Evolutionary conservation across 1,284 basidiomycete species (phyloP), one percentile per base, ranked within the genome.

Genomic region (Ustilago loliicola): DNA sequence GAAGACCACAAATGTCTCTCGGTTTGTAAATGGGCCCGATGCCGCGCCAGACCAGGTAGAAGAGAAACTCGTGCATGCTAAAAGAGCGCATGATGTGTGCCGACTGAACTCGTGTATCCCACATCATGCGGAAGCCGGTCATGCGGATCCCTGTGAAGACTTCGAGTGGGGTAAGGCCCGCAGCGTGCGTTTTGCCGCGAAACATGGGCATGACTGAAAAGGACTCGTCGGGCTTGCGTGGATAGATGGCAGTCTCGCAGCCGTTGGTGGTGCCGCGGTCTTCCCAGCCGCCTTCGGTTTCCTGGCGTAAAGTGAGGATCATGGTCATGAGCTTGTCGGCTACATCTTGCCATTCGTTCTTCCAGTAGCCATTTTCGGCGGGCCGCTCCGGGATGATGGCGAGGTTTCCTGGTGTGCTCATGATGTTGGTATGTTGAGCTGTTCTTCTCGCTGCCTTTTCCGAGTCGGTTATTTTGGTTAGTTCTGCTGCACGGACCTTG

Each of bases 11-110:
- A 19, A 72, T 64, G 61, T 82, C 80, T 30, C 80, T 55, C 3
- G 77, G 73, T 38, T 63, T 74, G 59, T 82, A 77, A 54, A 81
- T 71, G 32, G 75, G 80, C 0, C 79, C 79, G 42, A 82, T 82
- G 21, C 80, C 80, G 6, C 77, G 48, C 68, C 67, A 77, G 19
- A 77, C 71, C 45, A 80, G 64, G 53, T 82, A 82, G 61, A 82
- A 82, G 50, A 74, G 63, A 59, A 77, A 77, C n/a, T 77, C 77
- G 64, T 73, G 64, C 63, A 72, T 74, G 8, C 62, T 65, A 32
- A 77, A 82, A 27, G 68, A 34, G 15, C 74, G 68, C 54, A 82
- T 59, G 45, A 77, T 77, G 56, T 76, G 62, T 15, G 77, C 80
- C 32, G 77, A 74, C 51, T 72, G 66, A n/a, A 82, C 64, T 7